Conservation (phyloP, 352 stramenopile species). For the Globisporangium parvum region DNA sequence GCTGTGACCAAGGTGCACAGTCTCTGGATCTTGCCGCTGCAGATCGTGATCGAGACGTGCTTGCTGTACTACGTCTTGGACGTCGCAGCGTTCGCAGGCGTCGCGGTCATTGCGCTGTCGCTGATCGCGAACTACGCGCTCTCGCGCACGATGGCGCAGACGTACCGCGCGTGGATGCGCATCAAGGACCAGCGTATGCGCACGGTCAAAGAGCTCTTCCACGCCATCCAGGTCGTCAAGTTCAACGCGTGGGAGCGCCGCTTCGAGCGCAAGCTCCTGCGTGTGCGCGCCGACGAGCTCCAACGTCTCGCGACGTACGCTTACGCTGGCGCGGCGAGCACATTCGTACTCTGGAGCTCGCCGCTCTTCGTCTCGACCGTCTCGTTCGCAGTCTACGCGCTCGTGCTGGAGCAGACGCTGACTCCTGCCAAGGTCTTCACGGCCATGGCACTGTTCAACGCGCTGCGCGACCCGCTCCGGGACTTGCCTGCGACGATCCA, state of each 20-base stretch:
- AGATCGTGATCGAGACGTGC: constrained; percentile 18
- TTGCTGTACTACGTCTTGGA: constrained; percentile 23
- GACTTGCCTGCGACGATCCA: constrained; percentile 32
- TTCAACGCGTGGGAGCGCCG: constrained; percentile 86
- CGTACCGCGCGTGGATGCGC: constrained; percentile 16
- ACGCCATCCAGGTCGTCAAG: constrained; percentile 88
- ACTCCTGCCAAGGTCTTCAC: constrained; percentile 54
- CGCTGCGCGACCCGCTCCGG: constrained; percentile 30
- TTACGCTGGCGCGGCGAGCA: constrained; percentile 51
- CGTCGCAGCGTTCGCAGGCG: constrained; percentile 21
- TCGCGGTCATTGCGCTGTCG: constrained; percentile 19
- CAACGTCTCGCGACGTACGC: constrained; percentile 38
- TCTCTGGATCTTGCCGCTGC: constrained; percentile 28
- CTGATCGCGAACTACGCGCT: constrained; percentile 19
- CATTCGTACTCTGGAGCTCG: constrained; percentile 50
- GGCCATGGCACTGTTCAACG: constrained; percentile 41
- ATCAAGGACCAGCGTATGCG: constrained; percentile 37
- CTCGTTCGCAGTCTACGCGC: constrained; percentile 41
- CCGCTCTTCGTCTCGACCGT: constrained; percentile 36
- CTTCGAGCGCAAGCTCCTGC: constrained; percentile 61
- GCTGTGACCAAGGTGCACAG: constrained; percentile 3
- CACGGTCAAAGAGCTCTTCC: constrained; percentile 35
- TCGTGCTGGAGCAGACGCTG: constrained; percentile 29
- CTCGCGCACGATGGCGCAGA: constrained; percentile 8
- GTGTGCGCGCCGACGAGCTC: constrained; percentile 59